phyloP scores from a whole-genome alignment of 2,329 filamentous ascomycete genomes.

The Aspergillus novofumigatus region DNA sequence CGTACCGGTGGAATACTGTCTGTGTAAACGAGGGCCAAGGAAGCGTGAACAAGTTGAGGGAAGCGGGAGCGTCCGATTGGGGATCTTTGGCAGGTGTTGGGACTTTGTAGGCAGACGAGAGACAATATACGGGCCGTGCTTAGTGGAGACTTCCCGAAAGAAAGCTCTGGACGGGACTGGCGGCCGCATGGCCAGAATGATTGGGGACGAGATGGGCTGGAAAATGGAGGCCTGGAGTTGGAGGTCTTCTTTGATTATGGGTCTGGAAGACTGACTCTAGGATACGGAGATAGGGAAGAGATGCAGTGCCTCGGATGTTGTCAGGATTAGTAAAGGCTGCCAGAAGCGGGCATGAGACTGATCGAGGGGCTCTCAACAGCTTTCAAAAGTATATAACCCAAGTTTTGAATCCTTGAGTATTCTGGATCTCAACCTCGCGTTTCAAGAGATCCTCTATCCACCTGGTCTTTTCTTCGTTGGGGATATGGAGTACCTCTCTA shows the following conservation, averaged over 20 bases:
- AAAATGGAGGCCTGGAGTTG: neutral
- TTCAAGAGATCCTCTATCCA: no score
- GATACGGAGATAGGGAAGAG: neutral
- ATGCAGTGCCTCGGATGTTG: neutral
- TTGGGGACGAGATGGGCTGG: neutral
- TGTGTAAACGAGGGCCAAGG: neutral
- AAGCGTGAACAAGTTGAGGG: slow-evolving; percentile 4
- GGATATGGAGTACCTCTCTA: no score
- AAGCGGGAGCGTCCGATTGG: neutral
- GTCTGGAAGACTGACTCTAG: neutral
- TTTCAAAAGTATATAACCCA: no score
- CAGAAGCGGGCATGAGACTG: no score
- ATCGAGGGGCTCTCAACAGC: no score
- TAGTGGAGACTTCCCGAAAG: slow-evolving; percentile 15
- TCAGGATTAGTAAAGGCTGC: no score
- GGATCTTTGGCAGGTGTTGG: slow-evolving; percentile 4
- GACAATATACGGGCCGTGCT: slow-evolving; percentile 10
- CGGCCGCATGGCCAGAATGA: slow-evolving; percentile 9
- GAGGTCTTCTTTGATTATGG: neutral
- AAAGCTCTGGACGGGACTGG: slow-evolving; percentile 10
- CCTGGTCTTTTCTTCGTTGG: no score
- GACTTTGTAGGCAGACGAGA: slow-evolving; percentile 10
- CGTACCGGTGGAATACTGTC: slow-evolving; percentile 9
- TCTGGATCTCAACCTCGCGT: no score
- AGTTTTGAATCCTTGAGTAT: no score